phyloP scores from a whole-genome alignment of 179 eudicot genomes.

The Spergularia azorica region DNA sequence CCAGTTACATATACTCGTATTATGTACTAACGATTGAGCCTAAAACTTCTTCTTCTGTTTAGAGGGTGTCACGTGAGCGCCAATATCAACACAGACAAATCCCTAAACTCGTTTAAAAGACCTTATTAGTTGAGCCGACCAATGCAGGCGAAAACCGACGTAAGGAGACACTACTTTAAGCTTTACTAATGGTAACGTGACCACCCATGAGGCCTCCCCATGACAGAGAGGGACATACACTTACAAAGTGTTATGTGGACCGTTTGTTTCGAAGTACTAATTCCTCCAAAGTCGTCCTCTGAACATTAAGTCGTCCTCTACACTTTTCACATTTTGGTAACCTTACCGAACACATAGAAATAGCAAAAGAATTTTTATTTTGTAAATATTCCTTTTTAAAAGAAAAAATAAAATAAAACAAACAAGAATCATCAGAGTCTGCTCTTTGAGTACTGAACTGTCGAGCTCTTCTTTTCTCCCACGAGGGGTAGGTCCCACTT shows the following conservation, averaged over 20 bases:
- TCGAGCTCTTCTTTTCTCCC: slow-evolving; percentile 16
- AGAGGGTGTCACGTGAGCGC: too few relatives aligned
- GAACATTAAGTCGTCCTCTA: background rate
- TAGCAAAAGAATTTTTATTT: background rate
- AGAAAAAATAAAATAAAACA: background rate
- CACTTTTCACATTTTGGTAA: slow-evolving; percentile 3
- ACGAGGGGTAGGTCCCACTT: slow-evolving; percentile 25
- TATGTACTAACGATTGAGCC: too few relatives aligned
- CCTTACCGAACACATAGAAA: slow-evolving; percentile 9
- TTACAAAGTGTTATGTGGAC: slow-evolving; percentile 19
- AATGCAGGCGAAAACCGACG: too few relatives aligned
- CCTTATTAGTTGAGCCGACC: too few relatives aligned
- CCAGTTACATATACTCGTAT: too few relatives aligned
- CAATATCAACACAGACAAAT: too few relatives aligned
- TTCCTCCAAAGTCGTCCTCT: background rate
- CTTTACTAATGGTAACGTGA: too few relatives aligned
- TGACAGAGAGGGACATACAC: background rate
- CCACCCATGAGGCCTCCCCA: too few relatives aligned
- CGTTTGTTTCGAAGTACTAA: background rate
- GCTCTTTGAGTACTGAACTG: slow-evolving; percentile 3
- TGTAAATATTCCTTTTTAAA: background rate
- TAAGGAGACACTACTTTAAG: too few relatives aligned
- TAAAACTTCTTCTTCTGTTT: too few relatives aligned
- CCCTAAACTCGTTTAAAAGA: too few relatives aligned
- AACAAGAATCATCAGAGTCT: slow-evolving; percentile 1